Conservation (phyloP, 768 basidiomycete genomes). For the Hortiboletus campestris region DNA sequence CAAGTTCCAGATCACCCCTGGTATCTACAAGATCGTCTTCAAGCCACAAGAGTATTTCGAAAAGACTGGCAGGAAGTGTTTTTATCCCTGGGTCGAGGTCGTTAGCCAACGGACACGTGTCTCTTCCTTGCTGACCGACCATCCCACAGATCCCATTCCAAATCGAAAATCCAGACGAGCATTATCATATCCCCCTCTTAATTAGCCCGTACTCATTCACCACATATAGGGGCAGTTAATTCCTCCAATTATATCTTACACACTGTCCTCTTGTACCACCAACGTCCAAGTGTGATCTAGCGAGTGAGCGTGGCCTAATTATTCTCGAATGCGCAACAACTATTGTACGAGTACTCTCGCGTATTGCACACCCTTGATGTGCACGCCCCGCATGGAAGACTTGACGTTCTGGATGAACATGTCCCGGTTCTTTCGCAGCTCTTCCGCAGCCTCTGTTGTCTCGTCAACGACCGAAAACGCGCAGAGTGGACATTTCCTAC, state of each 20-base stretch:
- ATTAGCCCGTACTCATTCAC: slow-evolving; percentile 91
- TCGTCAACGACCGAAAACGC: slow-evolving; percentile 9
- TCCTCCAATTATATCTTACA: slow-evolving; percentile 4
- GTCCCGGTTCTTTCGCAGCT: slow-evolving; percentile 86
- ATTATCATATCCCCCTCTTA: slow-evolving; percentile 89
- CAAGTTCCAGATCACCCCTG: slow-evolving; percentile 42
- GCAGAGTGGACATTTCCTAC: slow-evolving; percentile 37
- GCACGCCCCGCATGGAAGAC: slow-evolving; percentile 78
- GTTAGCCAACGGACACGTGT: slow-evolving; percentile 6
- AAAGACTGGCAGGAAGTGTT: slow-evolving; percentile 56
- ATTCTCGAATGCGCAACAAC: slow-evolving; percentile 10
- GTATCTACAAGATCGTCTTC: slow-evolving; percentile 82
- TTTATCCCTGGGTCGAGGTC: slow-evolving; percentile 93
- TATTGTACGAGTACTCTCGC: slow-evolving; percentile 64
- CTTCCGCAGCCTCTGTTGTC: slow-evolving; percentile 85
- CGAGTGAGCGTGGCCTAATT: slow-evolving; percentile 6
- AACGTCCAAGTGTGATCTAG: slow-evolving; percentile 2
- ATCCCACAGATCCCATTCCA: slow-evolving; percentile 69
- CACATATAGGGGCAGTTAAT: slow-evolving; percentile 86
- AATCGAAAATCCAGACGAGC: slow-evolving; percentile 69
- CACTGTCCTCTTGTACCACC: slow-evolving; percentile 4
- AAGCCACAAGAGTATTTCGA: slow-evolving; percentile 83
- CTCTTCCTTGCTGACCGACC: slow-evolving; percentile 4
- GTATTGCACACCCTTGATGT: slow-evolving; percentile 76
- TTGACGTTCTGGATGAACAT: slow-evolving; percentile 84